Evolutionary conservation across 306 rosid genomes (phyloP).

Genomic region (Inga oerstediana): DNA sequence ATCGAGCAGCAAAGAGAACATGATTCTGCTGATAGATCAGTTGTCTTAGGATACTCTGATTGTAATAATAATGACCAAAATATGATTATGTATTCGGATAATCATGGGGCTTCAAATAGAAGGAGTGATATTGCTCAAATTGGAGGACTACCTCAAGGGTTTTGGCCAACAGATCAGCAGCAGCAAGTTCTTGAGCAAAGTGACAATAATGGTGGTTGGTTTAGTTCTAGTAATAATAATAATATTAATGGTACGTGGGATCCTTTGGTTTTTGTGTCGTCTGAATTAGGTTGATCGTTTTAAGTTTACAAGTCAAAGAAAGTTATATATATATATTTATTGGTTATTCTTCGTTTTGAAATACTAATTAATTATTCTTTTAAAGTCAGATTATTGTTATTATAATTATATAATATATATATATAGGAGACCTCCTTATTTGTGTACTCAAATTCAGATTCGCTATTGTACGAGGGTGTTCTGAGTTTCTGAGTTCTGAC

Average conservation of each 20-base stretch:
- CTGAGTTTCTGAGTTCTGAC: not conserved
- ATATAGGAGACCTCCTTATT: not conserved
- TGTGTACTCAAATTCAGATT: conserved; percentile 1
- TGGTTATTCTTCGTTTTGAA: not conserved
- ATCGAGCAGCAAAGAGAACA: not conserved
- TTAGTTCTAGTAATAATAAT: not conserved
- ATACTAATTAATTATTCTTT: not conserved
- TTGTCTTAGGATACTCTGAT: not conserved
- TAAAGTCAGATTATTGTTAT: not conserved
- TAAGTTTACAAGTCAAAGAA: not conserved
- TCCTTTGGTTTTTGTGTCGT: conserved; percentile 24
- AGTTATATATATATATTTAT: not conserved
- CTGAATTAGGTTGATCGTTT: conserved; percentile 11
- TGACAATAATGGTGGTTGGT: conserved; percentile 28
- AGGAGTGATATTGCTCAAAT: not conserved
- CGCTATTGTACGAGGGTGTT: not conserved
- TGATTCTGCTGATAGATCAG: not conserved
- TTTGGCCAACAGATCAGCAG: conserved; percentile 26
- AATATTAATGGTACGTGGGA: conserved; percentile 12
- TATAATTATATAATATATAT: no score
- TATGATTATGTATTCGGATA: not conserved
- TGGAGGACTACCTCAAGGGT: not conserved
- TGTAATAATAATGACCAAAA: not conserved
- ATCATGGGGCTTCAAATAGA: conserved; percentile 7
- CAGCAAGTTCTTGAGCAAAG: not conserved